Base-by-base conservation (phyloP, 495 filamentous ascomycete species). In the Apodospora peruviana region DNA sequence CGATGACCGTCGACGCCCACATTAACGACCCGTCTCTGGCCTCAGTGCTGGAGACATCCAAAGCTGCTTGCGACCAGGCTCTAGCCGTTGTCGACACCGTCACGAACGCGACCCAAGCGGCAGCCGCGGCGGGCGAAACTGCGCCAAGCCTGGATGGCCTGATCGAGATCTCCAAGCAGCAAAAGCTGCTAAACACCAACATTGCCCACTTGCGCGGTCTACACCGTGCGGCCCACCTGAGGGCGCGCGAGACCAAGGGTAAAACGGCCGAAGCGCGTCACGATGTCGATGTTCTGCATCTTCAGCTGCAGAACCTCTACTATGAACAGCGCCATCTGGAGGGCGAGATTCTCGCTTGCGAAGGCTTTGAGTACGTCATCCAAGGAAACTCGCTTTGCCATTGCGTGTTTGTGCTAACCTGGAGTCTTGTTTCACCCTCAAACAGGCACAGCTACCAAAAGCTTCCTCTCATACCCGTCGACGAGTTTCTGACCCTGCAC, bases 261-360 rank as follows among this genome's bases (percentile, higher is more conserved):
- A 72, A 79, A 56, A 96, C 94, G 8, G 85, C 86, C 23, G 89
- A 96, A 62, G 86, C 84, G 24, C 82, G 91, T 20, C 85, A 89
- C 62, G 90, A 96, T 66, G 88, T 96, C 45, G 93, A 98, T 61
- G 79, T 82, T 44, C 74, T 97, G 49, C 91, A 96, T 70, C 78
- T 98, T 17, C 85, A 94, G 61, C 74, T 97, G 22, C 91, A 97
- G 65, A 98, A 98, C 63, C 74, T 98, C 20, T 91, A 94, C 67
- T 98, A 98, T 65, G 93, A 98, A 66, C 90, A 96, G 65, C 77
- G 87, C 49, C 88, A 96, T 69, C 71, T 98, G 50, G 80, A 83
- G 39, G 88, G 88, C 19, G 94, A 98, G 68, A 97, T 98, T 53
- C 72, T 78, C 2, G 90, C 87, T 24, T 96, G 94, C 68, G 87